phyloP scores from a whole-genome alignment of 352 stramenopile species.

The Pythium vanterpoolii region DNA sequence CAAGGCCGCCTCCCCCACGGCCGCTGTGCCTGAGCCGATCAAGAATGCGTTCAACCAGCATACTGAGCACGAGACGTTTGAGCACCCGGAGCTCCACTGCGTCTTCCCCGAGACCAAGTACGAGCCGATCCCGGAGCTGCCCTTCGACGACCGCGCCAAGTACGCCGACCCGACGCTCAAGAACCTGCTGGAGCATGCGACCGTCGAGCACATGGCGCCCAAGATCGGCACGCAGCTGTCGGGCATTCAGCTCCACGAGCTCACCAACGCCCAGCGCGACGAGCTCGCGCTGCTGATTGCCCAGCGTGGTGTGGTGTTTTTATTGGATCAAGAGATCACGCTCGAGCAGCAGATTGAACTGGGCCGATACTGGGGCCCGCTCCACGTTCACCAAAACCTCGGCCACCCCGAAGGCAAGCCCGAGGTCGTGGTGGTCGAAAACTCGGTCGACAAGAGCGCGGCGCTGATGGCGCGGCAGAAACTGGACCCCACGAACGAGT shows the following conservation, averaged over 20 bases:
- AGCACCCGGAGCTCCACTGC: constrained; percentile 26
- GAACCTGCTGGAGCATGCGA: constrained; percentile 23
- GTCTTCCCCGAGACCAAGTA: constrained; percentile 27
- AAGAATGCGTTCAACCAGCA: constrained; percentile 20
- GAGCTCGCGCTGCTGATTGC: constrained; percentile 17
- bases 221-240: constrained; percentile 26
- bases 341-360: constrained; percentile 28
- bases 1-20: background rate
- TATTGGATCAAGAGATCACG: constrained; percentile 15
- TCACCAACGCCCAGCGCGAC: constrained; percentile 24
- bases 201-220: constrained; percentile 11
- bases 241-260: constrained; percentile 28
- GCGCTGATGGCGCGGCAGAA: constrained; percentile 27
- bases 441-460: constrained; percentile 14
- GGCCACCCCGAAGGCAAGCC: constrained; percentile 23
- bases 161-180: constrained; percentile 33
- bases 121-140: constrained; percentile 23
- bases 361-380: constrained; percentile 26
- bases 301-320: constrained; percentile 15
- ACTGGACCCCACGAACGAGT: constrained; percentile 32
- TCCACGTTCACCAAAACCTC: constrained; percentile 31
- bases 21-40: constrained; percentile 1
- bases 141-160: constrained; percentile 25
- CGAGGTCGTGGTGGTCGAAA: constrained; percentile 29
- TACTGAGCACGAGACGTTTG: constrained; percentile 10